phyloP scores from a whole-genome alignment of 179 eudicot genomes.

The Amaranthus tricolor region DNA sequence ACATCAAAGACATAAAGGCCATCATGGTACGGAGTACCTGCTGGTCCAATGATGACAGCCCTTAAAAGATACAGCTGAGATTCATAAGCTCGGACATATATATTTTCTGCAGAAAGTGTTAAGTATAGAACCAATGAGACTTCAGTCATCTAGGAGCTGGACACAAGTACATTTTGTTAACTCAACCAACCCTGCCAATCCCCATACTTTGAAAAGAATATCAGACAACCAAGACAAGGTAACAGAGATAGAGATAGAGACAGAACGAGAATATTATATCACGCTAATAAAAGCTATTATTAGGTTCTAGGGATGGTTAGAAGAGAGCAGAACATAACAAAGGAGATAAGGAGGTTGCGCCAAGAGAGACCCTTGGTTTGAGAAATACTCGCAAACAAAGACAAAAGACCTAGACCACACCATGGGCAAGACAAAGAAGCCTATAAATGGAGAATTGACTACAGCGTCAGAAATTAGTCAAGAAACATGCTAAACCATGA shows the following conservation, averaged over 20 bases:
- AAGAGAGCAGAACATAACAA: too few relatives aligned
- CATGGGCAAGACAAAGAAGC: too few relatives aligned
- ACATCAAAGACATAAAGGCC: constrained; percentile 73
- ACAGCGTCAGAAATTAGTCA: neutral
- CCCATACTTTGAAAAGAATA: neutral
- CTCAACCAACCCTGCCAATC: neutral
- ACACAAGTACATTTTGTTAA: neutral
- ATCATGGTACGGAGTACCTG: constrained; percentile 86
- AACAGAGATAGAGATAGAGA: too few relatives aligned
- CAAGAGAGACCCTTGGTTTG: too few relatives aligned
- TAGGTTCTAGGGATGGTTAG: too few relatives aligned
- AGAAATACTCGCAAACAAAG: too few relatives aligned
- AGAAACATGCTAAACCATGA: neutral
- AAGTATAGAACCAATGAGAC: constrained; percentile 8
- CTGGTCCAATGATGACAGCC: constrained; percentile 65
- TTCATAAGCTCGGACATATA: constrained; percentile 71
- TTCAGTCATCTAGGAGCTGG: neutral
- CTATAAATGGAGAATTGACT: neutral
- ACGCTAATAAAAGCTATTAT: too few relatives aligned
- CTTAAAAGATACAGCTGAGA: constrained; percentile 73
- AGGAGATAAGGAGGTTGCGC: too few relatives aligned
- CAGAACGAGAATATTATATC: too few relatives aligned
- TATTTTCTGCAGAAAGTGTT: constrained; percentile 44
- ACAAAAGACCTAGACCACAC: too few relatives aligned
- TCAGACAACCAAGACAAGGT: neutral